Base-by-base conservation (phyloP, 352 stramenopile genomes). In the Thalassiosira delicatula region DNA sequence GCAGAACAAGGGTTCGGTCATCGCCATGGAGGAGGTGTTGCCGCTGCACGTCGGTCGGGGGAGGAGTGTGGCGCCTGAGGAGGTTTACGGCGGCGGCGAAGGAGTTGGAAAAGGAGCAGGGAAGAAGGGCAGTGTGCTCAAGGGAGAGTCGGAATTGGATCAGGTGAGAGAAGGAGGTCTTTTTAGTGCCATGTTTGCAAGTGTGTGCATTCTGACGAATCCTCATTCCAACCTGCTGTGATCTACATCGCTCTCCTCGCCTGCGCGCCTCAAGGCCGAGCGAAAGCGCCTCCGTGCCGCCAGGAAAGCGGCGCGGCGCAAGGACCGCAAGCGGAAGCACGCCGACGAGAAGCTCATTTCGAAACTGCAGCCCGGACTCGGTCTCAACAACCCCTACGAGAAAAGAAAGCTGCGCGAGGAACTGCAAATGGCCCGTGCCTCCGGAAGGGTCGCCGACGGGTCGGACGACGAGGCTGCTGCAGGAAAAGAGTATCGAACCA, bases 331-430 rank as follows among this genome's bases (percentile, higher is more conserved):
- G 56, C 93, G 96, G 75, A 95, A 93, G 62, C 90, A 95, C 25
- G 95, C 95, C 25, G 95, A 98, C 86, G 95, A 98, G 79, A 94
- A 93, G 57, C 89, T 98, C 14, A 94, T 98, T 85, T 96, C 95
- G 42, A 97, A 97, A 86, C 91, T 98, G 75, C 95, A 98, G 84
- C 95, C 96, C n/a, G 95, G 95, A 0, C 88, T 98, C 37, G 95
- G 95, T 76, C 79, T 93, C 19, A 94, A 92, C 69, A 98, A 98
- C 90, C 97, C 97, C 69, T 98, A 98, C 90, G 96, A 97, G 78
- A 97, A 97, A 86, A 95, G 97, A 85, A 98, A 93, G 65, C 78
- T 91, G 29, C 80, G 82, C 21, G 88, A 94, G 84, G 90, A 94
- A 60, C 63, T 94, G 29, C 59, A 82, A 60, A 86, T 86, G 70